phyloP scores from a whole-genome alignment of 345 rosid genomes.

The Angophora floribunda region DNA sequence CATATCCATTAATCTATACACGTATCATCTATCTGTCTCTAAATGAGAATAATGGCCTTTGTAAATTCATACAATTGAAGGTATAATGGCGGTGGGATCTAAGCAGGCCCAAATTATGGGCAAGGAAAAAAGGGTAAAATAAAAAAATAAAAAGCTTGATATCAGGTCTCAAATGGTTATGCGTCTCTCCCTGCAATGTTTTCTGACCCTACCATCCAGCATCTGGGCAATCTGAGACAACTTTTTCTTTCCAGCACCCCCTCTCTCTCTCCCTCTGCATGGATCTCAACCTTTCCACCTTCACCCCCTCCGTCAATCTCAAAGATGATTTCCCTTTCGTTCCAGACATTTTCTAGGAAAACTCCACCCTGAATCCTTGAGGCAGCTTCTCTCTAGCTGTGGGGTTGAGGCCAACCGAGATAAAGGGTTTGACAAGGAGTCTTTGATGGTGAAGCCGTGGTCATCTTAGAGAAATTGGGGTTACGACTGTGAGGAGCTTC shows the following conservation, averaged over 20 bases:
- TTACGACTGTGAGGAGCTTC: background rate
- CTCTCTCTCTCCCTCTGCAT: too few species aligned
- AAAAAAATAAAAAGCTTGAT: constrained; percentile 41
- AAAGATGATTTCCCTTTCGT: too few species aligned
- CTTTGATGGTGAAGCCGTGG: background rate
- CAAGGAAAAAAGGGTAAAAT: background rate
- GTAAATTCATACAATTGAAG: background rate
- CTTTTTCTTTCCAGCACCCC: constrained; percentile 27
- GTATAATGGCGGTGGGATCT: background rate
- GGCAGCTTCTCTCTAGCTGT: background rate
- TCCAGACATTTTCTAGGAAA: too few species aligned
- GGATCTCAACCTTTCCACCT: too few species aligned
- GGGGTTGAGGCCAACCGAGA: background rate
- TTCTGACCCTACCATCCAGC: constrained; percentile 57
- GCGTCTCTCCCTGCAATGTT: constrained; percentile 82
- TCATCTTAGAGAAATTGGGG: background rate
- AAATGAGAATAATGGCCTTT: background rate
- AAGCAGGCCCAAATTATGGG: background rate
- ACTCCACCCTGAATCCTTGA: too few species aligned
- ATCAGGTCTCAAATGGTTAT: constrained; percentile 67
- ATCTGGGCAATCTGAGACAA: constrained; percentile 58
- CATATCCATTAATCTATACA: too few species aligned
- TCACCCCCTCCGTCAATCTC: too few species aligned
- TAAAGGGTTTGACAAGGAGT: background rate
- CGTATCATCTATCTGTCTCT: background rate